A percentile compares a stretch with the other conserved stretches of the same genome.
These are phyloP conservation scores for Cyclotella kingstonii DNA, from an alignment of 108 stramenopile genomes.

Conservation along the genomic window DNA sequence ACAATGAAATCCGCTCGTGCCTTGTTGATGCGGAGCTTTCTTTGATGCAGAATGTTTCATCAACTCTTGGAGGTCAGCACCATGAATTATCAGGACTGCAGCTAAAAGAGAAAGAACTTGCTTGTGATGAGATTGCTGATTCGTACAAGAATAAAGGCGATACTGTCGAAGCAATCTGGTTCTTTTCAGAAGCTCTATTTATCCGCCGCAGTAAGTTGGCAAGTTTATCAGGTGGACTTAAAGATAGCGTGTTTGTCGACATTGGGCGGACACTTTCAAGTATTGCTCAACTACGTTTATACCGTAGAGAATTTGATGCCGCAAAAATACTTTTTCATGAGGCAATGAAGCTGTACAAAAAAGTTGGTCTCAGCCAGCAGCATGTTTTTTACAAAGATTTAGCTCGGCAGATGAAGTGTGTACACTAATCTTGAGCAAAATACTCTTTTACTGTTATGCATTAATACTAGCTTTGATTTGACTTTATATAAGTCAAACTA, in stretches of 20 bases:
- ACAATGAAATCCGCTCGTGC: slow-evolving; percentile 35
- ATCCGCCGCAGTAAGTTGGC: slow-evolving; percentile 25
- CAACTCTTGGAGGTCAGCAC: slow-evolving; percentile 38
- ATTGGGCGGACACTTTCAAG: slow-evolving; percentile 38
- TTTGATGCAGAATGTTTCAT: slow-evolving; percentile 35
- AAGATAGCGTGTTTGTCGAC: slow-evolving; percentile 38
- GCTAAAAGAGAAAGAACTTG: slow-evolving; percentile 37
- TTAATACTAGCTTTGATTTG: too few relatives aligned
- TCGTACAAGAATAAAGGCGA: slow-evolving; percentile 34
- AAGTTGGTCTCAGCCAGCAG: slow-evolving; percentile 19
- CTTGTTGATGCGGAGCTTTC: slow-evolving; percentile 44
- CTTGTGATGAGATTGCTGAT: slow-evolving; percentile 41
- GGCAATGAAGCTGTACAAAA: slow-evolving; percentile 30
- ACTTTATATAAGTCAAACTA: too few relatives aligned
- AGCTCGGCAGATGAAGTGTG: slow-evolving; percentile 6
- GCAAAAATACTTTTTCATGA: slow-evolving; percentile 42
- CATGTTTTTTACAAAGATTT: slow-evolving; percentile 43
- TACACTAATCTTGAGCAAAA: slow-evolving; percentile 28
- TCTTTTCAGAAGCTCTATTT: slow-evolving; percentile 38
- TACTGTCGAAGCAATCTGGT: slow-evolving; percentile 31
- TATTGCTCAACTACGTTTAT: slow-evolving; percentile 36
- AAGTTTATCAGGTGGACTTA: slow-evolving; percentile 12
- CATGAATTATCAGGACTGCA: slow-evolving; percentile 20
- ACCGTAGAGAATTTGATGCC: slow-evolving; percentile 45
- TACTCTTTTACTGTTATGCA: too few relatives aligned